Percentiles rank a stretch among this genome's conserved stretches.
Conservation (phyloP, 169 alveolate species). For the Babesia microti region DNA sequence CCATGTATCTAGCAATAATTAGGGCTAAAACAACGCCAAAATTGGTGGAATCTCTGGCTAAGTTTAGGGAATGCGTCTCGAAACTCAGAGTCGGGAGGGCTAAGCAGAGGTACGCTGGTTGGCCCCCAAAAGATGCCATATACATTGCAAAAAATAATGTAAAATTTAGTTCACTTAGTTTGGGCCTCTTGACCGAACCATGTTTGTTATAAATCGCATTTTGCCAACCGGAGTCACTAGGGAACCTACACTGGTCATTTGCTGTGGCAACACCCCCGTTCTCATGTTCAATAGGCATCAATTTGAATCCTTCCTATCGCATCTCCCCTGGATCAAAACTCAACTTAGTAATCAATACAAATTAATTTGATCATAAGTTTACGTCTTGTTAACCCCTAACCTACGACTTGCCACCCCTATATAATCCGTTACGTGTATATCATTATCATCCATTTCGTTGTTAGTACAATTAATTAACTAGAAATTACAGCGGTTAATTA, state of each 20-base stretch:
- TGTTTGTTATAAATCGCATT: constrained; percentile 27
- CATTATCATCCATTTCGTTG: constrained; percentile 1
- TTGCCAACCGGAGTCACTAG: constrained; percentile 23
- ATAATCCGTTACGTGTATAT: constrained; percentile 2
- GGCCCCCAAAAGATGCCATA: constrained; percentile 38
- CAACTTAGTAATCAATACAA: constrained; percentile 19
- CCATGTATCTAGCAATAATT: too few species aligned
- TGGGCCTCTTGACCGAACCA: constrained; percentile 17
- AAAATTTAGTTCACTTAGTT: constrained; percentile 10
- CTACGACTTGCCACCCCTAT: too few species aligned
- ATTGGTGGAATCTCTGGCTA: constrained; percentile 4
- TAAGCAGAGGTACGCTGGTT: constrained; percentile 26
- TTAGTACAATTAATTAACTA: not conserved
- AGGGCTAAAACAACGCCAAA: not conserved
- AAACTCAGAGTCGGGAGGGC: constrained; percentile 14
- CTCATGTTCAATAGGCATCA: constrained; percentile 28
- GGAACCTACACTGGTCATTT: constrained; percentile 44
- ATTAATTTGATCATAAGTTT: constrained; percentile 13
- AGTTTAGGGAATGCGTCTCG: constrained; percentile 14
- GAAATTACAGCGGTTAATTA: not conserved
- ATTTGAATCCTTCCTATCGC: constrained; percentile 19
- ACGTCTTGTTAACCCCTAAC: too few species aligned
- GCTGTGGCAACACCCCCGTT: constrained; percentile 43
- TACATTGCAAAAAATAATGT: constrained; percentile 10
- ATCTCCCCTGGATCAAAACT: constrained; percentile 26